Evolutionary conservation across 352 stramenopile species (phyloP), one percentile per base, ranked within the genome.

Genomic region (Phytophthora kernoviae): DNA sequence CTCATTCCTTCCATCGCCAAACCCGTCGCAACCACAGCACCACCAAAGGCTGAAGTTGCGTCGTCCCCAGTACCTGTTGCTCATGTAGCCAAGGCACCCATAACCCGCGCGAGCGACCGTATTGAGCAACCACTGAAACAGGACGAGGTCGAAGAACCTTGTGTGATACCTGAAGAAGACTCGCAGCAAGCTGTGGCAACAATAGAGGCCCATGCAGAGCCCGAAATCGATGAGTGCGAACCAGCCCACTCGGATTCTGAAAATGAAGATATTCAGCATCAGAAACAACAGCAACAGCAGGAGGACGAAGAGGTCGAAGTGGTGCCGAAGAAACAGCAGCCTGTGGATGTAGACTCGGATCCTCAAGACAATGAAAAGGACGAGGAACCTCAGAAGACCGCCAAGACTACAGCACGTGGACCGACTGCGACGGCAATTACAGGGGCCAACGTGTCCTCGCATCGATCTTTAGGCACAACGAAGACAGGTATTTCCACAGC

Each of bases 161-260:
- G 21, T 17, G 26, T 39, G 15, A 39, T 27, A 9, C 53, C 48
- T 41, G 59, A 66, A 50, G 2, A 48, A 0, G 43, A 58, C 22
- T 45, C 27, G 37, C 30, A 57, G 5, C 11, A n/a, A 46, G 22
- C 11, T 1, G 21, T 36, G 22, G 17, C 47, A n/a, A 59, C 59
- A 5, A 27, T n/a, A 2, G 26, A 69, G 10, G 21, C 5, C 2
- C 54, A 37, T 14, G 53, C 48, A 26, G 68, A 77, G 48, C 77
- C 80, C 2, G 73, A 90, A 55, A 78, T 54, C 0, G 68, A 87
- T 21, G 79, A 85, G 3, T 49, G 51, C 37, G 54, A 71, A 24
- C 51, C 52, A 41, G 32, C 37, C 39, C 54, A 39, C 11, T 71
- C 65, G 10, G 71, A 81, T 30, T 81, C 68, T 3, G 63, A 75